Base-by-base conservation (phyloP, 106 monocot genomes). In the Phalaenopsis aphrodite region DNA sequence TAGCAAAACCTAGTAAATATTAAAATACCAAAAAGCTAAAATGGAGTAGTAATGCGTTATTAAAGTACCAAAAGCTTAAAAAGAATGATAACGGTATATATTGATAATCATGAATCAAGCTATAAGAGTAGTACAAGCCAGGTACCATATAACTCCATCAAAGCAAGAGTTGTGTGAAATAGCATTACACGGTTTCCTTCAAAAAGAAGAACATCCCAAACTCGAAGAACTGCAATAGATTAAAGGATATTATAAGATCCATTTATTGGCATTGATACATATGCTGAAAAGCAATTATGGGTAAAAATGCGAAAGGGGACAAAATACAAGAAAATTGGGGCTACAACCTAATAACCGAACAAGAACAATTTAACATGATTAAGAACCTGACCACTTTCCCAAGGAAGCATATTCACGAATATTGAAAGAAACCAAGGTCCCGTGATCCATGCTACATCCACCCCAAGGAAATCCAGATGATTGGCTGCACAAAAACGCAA, bases 341-440 rank as follows among this genome's bases (percentile, higher is more conserved):
- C 64, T 65, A 23, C 38, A 36, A 4, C 14, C 36, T 14, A 69
- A 39, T 19, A 49, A 18, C 15, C 23, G 5, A 55, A 37, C 19
- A 71, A 11, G 41, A 64, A 75, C 12, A 3, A 14, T 67, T 52
- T 58, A 77, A 77, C 56, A 69, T 74, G 61, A 82, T 74, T 78
- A 72, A 86, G 80, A 92, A 82, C 69, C 85, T 88, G 84, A 98
- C 97, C 97, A 87, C 87, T 98, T 94, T 98, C 97, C 97, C 97
- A 98, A 38, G 97, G 97, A 88, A 98, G 97, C 89, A 92, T 92
- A 81, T 98, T 98, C 85, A 98, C 90, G 55, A 90, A 98, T 78
- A 98, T 98, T 30, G 97, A 94, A 80, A 98, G 97, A 84, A 98
- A 98, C 97, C 97, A 98, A 3, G 97, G 97, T 66, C 94, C 97